Percentiles rank a stretch among this genome's conserved stretches.
phyloP scores from a whole-genome alignment of 371 early-diverging fungal genomes.

The Mortierella polycephala region DNA sequence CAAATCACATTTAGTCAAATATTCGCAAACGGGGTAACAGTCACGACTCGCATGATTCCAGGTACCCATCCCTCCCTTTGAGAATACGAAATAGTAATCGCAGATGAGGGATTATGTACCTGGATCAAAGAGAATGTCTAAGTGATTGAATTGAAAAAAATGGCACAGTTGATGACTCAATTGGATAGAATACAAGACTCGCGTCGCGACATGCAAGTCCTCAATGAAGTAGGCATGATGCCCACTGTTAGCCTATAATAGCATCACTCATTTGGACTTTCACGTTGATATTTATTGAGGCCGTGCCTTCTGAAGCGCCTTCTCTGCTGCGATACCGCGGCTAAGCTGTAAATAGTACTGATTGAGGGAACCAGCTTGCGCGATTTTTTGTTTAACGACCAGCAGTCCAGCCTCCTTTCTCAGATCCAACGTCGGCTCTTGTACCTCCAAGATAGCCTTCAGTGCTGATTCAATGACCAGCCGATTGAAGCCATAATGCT shows the following conservation, averaged over 20 bases:
- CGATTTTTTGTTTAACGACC: conserved; percentile 8
- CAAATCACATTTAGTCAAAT: too few relatives aligned
- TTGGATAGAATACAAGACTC: too few relatives aligned
- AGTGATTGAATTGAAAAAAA: too few relatives aligned
- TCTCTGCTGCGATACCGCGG: neutral
- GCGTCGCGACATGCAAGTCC: too few relatives aligned
- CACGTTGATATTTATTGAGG: conserved; percentile 1
- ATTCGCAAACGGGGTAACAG: too few relatives aligned
- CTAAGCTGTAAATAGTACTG: conserved; percentile 15
- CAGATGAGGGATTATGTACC: too few relatives aligned
- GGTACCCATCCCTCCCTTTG: too few relatives aligned
- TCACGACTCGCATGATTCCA: too few relatives aligned
- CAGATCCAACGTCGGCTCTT: neutral
- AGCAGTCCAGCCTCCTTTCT: neutral
- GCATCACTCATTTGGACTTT: neutral
- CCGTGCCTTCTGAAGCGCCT: conserved; percentile 4
- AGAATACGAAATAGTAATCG: too few relatives aligned
- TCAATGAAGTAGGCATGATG: too few relatives aligned
- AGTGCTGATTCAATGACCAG: conserved; percentile 6
- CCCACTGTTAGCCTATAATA: neutral
- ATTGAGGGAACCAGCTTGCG: conserved; percentile 17
- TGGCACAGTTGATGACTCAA: too few relatives aligned
- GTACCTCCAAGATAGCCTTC: neutral
- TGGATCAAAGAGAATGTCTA: too few relatives aligned
- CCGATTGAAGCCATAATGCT: conserved; percentile 7